Conservation (phyloP, 345 rosid genomes). For the Rhodamnia rubescens region DNA sequence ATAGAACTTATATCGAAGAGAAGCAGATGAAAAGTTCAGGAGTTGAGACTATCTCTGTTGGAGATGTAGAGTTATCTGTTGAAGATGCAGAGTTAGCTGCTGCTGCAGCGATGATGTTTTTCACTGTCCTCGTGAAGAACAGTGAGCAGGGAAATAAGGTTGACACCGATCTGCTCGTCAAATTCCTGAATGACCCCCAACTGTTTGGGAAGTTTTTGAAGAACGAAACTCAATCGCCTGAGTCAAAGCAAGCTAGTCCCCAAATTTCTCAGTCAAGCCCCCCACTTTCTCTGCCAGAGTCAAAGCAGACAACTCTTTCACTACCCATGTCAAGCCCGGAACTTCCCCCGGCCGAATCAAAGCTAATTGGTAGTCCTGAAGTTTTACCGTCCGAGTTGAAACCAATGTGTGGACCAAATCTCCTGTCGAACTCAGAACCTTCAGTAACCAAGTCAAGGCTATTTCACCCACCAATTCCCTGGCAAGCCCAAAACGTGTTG, state of each 20-base stretch:
- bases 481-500: background rate
- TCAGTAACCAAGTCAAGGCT: background rate
- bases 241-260: background rate
- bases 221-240: background rate
- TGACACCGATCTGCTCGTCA: slow-evolving; percentile 45
- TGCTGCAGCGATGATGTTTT: slow-evolving; percentile 33
- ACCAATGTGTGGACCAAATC: background rate
- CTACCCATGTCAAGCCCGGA: background rate
- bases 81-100: slow-evolving; percentile 10
- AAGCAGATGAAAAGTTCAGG: background rate
- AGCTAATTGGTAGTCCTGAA: background rate
- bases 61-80: background rate
- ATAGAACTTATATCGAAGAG: background rate
- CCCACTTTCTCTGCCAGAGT: background rate
- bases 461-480: background rate
- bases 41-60: background rate
- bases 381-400: background rate
- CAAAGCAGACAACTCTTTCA: background rate
- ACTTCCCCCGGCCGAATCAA: background rate
- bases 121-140: slow-evolving; percentile 16
- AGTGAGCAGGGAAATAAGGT: slow-evolving; percentile 25
- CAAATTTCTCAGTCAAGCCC: background rate
- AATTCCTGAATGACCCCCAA: slow-evolving; percentile 41
- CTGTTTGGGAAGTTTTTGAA: slow-evolving; percentile 25
- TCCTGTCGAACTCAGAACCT: background rate